Evolutionary conservation across 106 monocot species (phyloP).

Genomic region (Dactylorhiza incarnata): DNA sequence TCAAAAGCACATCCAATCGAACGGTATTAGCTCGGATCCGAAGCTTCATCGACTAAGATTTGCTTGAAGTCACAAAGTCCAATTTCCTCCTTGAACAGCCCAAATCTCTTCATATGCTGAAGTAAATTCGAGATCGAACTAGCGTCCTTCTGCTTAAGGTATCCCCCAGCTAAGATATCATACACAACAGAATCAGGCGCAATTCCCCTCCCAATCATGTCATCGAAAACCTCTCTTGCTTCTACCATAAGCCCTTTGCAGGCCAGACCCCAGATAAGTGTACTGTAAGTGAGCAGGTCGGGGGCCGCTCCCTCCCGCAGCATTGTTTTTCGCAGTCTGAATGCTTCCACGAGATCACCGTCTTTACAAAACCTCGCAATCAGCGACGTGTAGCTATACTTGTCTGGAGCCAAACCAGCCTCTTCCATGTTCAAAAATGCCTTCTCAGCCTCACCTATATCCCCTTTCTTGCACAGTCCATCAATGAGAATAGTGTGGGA

Average conservation of each 20-base stretch:
- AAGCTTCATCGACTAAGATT: background rate
- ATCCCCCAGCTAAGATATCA: constrained; percentile 15
- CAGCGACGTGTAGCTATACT: constrained; percentile 16
- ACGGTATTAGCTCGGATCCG: too few species aligned
- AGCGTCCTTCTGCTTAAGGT: constrained; percentile 16
- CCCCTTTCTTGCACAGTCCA: constrained; percentile 17
- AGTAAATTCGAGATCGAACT: constrained; percentile 9
- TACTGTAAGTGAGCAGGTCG: constrained; percentile 17
- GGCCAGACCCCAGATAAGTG: constrained; percentile 21
- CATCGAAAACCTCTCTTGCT: constrained; percentile 25
- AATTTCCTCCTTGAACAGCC: background rate
- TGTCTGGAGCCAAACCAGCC: constrained; percentile 15
- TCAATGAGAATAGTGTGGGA: constrained; percentile 11
- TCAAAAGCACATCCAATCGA: too few species aligned
- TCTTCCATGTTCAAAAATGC: constrained; percentile 3
- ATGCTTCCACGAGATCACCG: constrained; percentile 14
- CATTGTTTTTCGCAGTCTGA: constrained; percentile 11
- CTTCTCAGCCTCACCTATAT: constrained; percentile 11
- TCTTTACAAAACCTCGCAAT: constrained; percentile 22
- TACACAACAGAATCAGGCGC: constrained; percentile 18
- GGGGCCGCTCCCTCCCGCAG: constrained; percentile 5
- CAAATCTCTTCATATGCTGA: constrained; percentile 11
- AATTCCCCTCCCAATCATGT: constrained; percentile 16
- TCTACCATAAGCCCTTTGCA: constrained; percentile 22
- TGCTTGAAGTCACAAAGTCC: background rate